phyloP scores from a whole-genome alignment of 108 stramenopile species.

The Pseudonitzschia multiseries region DNA sequence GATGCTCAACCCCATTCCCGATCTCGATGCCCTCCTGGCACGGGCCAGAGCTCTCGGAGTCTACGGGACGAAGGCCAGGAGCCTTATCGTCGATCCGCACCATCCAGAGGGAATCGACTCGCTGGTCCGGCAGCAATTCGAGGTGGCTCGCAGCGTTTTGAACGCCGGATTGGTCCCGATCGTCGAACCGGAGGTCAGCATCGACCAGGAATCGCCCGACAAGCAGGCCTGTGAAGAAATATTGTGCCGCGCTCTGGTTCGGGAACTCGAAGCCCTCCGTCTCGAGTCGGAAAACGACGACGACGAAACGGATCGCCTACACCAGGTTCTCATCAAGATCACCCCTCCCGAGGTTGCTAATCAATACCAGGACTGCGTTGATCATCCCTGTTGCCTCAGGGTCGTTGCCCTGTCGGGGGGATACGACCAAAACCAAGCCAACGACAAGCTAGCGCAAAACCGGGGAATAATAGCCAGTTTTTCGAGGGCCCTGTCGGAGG shows the following conservation, averaged over 20 bases:
- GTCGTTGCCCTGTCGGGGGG: constrained; percentile 82
- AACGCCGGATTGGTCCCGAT: constrained; percentile 67
- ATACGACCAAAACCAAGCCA: constrained; percentile 61
- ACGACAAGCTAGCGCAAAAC: constrained; percentile 47
- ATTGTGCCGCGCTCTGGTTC: constrained; percentile 50
- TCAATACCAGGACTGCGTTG: constrained; percentile 60
- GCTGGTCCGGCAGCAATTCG: constrained; percentile 80
- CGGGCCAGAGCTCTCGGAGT: constrained; percentile 43
- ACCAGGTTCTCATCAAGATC: constrained; percentile 69
- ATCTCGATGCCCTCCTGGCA: constrained; percentile 48
- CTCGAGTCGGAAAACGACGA: constrained; percentile 10
- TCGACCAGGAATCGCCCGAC: constrained; percentile 43
- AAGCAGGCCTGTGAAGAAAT: constrained; percentile 65
- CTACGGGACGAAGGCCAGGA: constrained; percentile 81
- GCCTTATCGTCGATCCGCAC: constrained; percentile 52
- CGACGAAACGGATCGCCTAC: constrained; percentile 21
- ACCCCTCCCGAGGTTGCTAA: constrained; percentile 56
- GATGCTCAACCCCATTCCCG: constrained; percentile 76
- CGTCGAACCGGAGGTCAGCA: constrained; percentile 80
- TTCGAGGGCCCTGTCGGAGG: constrained; percentile 76
- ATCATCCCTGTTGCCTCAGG: constrained; percentile 64
- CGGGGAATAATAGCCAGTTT: constrained; percentile 75
- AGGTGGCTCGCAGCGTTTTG: constrained; percentile 62
- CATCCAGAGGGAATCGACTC: constrained; percentile 65
- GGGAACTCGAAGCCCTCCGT: constrained; percentile 54